Conservation (phyloP, 805 yeast genomes). For the Hanseniaspora lindneri region DNA sequence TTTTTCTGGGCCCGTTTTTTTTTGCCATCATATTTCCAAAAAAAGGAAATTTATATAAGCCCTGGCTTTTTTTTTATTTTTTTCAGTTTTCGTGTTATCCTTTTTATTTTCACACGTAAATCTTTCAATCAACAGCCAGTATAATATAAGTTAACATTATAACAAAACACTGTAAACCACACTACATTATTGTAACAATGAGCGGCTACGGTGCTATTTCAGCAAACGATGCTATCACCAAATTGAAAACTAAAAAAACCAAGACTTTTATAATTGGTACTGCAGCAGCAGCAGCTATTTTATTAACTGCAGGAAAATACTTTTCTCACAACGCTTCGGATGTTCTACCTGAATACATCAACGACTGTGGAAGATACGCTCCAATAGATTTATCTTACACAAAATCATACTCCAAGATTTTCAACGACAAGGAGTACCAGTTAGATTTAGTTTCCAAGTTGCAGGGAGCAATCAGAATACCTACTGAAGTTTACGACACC, state of each 20-base stretch:
- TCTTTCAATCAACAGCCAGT: too few relatives aligned
- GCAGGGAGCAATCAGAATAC: conserved; percentile 45
- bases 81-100: too few relatives aligned
- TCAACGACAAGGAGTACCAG: conserved; percentile 13
- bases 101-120: too few relatives aligned
- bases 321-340: not conserved
- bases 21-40: too few relatives aligned
- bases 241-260: conserved; percentile 12
- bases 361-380: conserved; percentile 14
- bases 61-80: too few relatives aligned
- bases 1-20: too few relatives aligned
- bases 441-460: conserved; percentile 26
- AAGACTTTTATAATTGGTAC: conserved; percentile 8
- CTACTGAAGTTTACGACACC: conserved; percentile 49
- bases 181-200: too few relatives aligned
- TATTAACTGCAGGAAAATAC: conserved; percentile 9
- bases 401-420: conserved; percentile 9
- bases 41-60: too few relatives aligned
- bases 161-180: too few relatives aligned
- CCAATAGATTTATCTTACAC: conserved; percentile 13
- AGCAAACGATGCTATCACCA: conserved; percentile 14
- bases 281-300: conserved; percentile 5
- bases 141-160: too few relatives aligned
- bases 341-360: conserved; percentile 6
- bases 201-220: conserved; percentile 14